Percentiles rank a stretch among this genome's conserved stretches.
Conservation (phyloP, 352 stramenopile genomes). For the Pythium angustatum region DNA sequence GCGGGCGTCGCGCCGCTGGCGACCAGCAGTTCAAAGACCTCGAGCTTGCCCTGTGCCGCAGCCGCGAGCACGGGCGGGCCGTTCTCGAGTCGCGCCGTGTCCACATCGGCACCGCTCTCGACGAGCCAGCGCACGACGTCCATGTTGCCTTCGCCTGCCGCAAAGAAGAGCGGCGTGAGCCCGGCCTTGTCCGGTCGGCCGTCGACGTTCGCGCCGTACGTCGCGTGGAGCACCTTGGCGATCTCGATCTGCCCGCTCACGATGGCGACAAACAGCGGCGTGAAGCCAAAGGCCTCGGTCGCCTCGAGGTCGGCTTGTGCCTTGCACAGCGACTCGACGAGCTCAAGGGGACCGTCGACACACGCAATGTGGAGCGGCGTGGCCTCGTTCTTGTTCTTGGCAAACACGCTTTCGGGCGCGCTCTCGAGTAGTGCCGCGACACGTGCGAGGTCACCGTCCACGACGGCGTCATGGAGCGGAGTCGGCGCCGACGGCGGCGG, state of each 20-base stretch:
- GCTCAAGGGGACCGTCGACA: conserved; percentile 26
- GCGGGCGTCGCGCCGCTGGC: conserved; percentile 16
- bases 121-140: conserved; percentile 28
- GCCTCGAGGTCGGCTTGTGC: conserved; percentile 28
- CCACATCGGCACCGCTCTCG: conserved; percentile 30
- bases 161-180: conserved; percentile 31
- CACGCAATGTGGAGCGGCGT: conserved; percentile 35
- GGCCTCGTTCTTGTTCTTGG: conserved; percentile 29
- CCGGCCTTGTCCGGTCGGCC: conserved; percentile 28
- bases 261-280: conserved; percentile 34
- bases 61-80: conserved; percentile 29
- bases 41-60: conserved; percentile 27
- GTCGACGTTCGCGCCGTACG: conserved; percentile 24
- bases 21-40: conserved; percentile 25
- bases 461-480: conserved; percentile 29
- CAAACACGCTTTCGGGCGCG: conserved; percentile 22
- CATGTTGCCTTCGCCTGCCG: conserved; percentile 21
- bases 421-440: conserved; percentile 20
- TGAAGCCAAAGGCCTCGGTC: conserved; percentile 28
- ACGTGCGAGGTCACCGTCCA: conserved; percentile 25
- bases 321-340: conserved; percentile 27
- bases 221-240: conserved; percentile 21
- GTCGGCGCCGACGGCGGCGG: conserved; percentile 16
- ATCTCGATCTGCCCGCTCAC: conserved; percentile 31
- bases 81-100: conserved; percentile 20